Conservation (phyloP, 805 yeast species). For the Cyberlindnera euphorbiiphila region DNA sequence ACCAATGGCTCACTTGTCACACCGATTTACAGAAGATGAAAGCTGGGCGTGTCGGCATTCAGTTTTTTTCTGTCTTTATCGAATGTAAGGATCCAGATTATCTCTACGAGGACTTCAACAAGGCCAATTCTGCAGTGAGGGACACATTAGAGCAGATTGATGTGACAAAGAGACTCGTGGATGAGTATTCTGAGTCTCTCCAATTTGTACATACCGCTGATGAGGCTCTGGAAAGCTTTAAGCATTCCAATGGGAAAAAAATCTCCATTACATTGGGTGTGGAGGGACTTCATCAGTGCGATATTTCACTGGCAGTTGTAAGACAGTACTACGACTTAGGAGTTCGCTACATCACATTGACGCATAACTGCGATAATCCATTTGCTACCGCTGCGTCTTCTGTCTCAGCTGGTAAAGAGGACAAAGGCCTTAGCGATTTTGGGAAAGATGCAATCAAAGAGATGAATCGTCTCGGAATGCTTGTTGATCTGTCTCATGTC, state of each 20-base stretch:
- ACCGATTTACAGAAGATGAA: constrained; percentile 42
- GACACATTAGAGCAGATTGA: constrained; percentile 55
- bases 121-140: constrained; percentile 32
- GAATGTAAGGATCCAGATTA: constrained; percentile 38
- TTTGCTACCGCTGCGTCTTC: constrained; percentile 54
- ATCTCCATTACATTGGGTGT: constrained; percentile 49
- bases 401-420: constrained; percentile 41
- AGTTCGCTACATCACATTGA: constrained; percentile 49
- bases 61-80: constrained; percentile 43
- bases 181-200: constrained; percentile 27
- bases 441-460: constrained; percentile 41
- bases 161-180: constrained; percentile 41
- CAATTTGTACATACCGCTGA: constrained; percentile 38
- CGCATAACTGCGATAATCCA: constrained; percentile 56
- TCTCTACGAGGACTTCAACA: constrained; percentile 42
- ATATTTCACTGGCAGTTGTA: constrained; percentile 44
- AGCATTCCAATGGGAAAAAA: constrained; percentile 23
- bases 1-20: constrained; percentile 37
- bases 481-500: constrained; percentile 49
- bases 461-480: constrained; percentile 51
- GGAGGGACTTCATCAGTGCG: constrained; percentile 55
- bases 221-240: constrained; percentile 37
- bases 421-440: constrained; percentile 39
- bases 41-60: constrained; percentile 44
- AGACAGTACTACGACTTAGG: constrained; percentile 48